Base-by-base conservation (phyloP, 164 flowering plant species). In the Liquidambar formosana region DNA sequence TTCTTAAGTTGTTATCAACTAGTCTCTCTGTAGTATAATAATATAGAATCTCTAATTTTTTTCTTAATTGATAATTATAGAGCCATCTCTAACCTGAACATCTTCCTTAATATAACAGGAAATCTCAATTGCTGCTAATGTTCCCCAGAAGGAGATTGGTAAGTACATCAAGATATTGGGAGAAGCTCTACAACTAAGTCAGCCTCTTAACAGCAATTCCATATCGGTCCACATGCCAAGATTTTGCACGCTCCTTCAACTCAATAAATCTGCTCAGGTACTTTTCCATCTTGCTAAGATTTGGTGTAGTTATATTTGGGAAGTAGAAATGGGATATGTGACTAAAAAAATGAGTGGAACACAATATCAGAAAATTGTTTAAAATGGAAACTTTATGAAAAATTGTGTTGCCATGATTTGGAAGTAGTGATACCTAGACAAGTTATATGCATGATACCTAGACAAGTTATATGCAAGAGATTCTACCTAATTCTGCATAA, bases 81-180 rank as follows among this genome's bases (percentile, higher is more conserved):
- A n/a, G n/a, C n/a, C 28, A 22, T 28, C n/a, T 52, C 15, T 53
- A 10, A 26, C 10, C 6, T 51, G 11, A 33, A 21, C n/a, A 23
- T 33, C 5, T 68, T 33, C 5, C 66, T 9, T 72, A 11, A 68
- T 21, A 12, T 65, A 22, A 71, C 86, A 95, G 97, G 99, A 95
- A 82, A 95, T 95, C 57, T 95, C 99, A 3, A 85, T 84, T 77
- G 97, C 99, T 21, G 94, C 97, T 27, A 95, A 95, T 76, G 85
- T 95, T 28, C 96, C 96, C n/a, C 99, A 95, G 82, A 95, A 95
- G 80, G 99, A 95, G 85, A 95, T 95, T 58, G 99, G 99, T 26
- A 95, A 93, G 77, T 95, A 95, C 78, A 92, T 95, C 73, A 95
- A 95, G 81, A 92, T 95, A 73, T 82, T 95, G 12, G 99, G 97